Percentiles rank a stretch among this genome's conserved stretches.
phyloP scores from a whole-genome alignment of 768 basidiomycete species.

The Suillus placidus region DNA sequence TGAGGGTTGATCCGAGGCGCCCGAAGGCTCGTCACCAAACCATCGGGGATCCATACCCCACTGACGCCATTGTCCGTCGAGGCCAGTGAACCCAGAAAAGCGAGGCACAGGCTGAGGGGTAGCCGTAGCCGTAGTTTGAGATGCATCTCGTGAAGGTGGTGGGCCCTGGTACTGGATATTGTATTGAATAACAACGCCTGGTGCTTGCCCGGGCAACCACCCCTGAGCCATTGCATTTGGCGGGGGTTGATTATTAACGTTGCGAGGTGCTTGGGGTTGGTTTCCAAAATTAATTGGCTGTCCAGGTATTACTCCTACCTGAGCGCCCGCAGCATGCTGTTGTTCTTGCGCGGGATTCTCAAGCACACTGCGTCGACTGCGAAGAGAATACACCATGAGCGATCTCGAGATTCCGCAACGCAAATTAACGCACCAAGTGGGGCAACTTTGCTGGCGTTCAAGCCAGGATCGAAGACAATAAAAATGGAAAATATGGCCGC shows the following conservation, averaged over 20 bases:
- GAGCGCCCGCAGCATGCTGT: constrained; percentile 29
- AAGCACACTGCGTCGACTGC: constrained; percentile 76
- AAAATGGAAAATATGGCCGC: constrained; percentile 98
- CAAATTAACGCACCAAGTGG: constrained; percentile 78
- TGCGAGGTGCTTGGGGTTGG: constrained; percentile 38
- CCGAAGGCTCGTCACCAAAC: constrained; percentile 16
- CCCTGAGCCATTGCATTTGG: constrained; percentile 36
- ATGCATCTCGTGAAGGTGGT: constrained; percentile 17
- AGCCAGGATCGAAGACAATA: constrained; percentile 97
- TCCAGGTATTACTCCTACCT: constrained; percentile 34
- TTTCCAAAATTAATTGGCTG: constrained; percentile 31
- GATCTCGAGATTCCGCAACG: constrained; percentile 6
- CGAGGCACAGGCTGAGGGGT: constrained; percentile 51
- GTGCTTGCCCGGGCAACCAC: constrained; percentile 40
- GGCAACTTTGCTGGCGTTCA: constrained; percentile 97
- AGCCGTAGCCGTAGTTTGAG: constrained; percentile 25
- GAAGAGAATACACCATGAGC: constrained; percentile 13
- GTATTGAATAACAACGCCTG: constrained; percentile 62
- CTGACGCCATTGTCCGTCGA: constrained; percentile 64
- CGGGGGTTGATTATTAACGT: constrained; percentile 46
- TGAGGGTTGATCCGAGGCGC: constrained; percentile 5
- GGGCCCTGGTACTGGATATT: constrained; percentile 59
- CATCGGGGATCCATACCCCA: constrained; percentile 52
- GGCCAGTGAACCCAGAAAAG: constrained; percentile 65
- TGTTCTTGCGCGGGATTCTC: constrained; percentile 47